Percentiles rank a stretch among this genome's conserved stretches.
These are phyloP conservation scores for Nannochloropsis gaditana DNA, from an alignment of 108 stramenopile genomes.

Conservation along the genomic window DNA sequence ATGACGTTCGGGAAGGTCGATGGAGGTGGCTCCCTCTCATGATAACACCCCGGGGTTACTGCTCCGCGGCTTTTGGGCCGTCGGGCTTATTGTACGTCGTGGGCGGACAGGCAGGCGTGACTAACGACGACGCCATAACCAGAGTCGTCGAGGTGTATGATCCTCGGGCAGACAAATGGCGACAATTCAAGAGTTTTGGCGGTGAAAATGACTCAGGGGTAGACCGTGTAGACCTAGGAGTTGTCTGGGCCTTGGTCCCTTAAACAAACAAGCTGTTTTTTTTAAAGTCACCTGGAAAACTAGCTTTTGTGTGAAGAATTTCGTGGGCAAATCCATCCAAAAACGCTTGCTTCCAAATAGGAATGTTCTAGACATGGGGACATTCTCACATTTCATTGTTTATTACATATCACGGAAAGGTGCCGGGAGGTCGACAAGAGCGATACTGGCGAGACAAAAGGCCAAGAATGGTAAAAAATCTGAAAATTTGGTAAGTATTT, in stretches of 20 bases:
- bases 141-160: not conserved
- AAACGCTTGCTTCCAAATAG: too few species aligned
- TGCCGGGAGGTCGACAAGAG: too few species aligned
- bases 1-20: slow-evolving; percentile 13
- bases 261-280: too few species aligned
- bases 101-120: not conserved
- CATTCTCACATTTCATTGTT: too few species aligned
- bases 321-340: too few species aligned
- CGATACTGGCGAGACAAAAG: too few species aligned
- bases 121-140: not conserved
- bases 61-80: slow-evolving; percentile 1
- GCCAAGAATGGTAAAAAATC: too few species aligned
- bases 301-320: too few species aligned
- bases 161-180: not conserved
- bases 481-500: too few species aligned
- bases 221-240: not conserved
- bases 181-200: not conserved
- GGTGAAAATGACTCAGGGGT: not conserved
- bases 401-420: too few species aligned
- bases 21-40: not conserved
- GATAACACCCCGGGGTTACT: slow-evolving; percentile 1
- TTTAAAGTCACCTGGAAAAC: too few species aligned
- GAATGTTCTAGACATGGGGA: too few species aligned
- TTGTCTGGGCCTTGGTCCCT: not conserved
- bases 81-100: not conserved